phyloP scores from a whole-genome alignment of 2,329 filamentous ascomycete species.

The Elsinoe arachidis region DNA sequence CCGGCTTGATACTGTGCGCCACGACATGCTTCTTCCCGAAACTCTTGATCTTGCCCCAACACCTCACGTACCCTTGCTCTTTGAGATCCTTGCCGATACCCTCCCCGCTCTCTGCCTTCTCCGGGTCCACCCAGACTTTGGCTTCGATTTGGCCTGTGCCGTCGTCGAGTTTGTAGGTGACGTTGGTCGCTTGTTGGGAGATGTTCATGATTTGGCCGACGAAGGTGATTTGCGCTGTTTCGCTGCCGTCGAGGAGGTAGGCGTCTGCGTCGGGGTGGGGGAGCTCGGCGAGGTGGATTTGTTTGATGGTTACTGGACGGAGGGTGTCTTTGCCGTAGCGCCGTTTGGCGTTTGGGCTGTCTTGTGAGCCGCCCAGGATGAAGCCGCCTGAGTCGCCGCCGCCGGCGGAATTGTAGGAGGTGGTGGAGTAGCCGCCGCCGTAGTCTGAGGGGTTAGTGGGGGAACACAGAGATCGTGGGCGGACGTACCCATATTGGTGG shows the following conservation, averaged over 20 bases:
- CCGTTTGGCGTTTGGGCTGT: slow-evolving; percentile 28
- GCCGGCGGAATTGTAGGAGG: slow-evolving; percentile 48
- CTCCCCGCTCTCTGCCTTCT: slow-evolving; percentile 41
- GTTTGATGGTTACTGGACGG: slow-evolving; percentile 90
- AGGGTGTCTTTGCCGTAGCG: slow-evolving; percentile 73
- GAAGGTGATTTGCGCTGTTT: slow-evolving; percentile 70
- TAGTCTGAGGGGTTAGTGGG: slow-evolving; percentile 23
- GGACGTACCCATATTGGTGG: neutral
- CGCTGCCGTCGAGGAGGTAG: slow-evolving; percentile 72
- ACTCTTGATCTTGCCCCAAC: slow-evolving; percentile 74
- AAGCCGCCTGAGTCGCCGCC: slow-evolving; percentile 52
- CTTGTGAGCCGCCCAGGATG: slow-evolving; percentile 40
- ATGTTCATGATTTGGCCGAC: slow-evolving; percentile 86
- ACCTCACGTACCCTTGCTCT: slow-evolving; percentile 71
- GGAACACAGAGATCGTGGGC: neutral
- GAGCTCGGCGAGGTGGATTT: slow-evolving; percentile 75
- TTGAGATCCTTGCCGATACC: slow-evolving; percentile 44
- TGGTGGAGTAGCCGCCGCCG: slow-evolving; percentile 44
- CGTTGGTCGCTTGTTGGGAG: slow-evolving; percentile 78
- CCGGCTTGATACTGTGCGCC: slow-evolving; percentile 69
- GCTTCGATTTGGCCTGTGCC: slow-evolving; percentile 88
- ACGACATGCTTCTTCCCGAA: slow-evolving; percentile 78
- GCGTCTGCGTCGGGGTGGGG: slow-evolving; percentile 60
- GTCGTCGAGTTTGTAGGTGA: slow-evolving; percentile 89
- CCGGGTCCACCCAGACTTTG: slow-evolving; percentile 72